phyloP scores from a whole-genome alignment of 257 asterid genomes.

The Galeopsis tetrahit region DNA sequence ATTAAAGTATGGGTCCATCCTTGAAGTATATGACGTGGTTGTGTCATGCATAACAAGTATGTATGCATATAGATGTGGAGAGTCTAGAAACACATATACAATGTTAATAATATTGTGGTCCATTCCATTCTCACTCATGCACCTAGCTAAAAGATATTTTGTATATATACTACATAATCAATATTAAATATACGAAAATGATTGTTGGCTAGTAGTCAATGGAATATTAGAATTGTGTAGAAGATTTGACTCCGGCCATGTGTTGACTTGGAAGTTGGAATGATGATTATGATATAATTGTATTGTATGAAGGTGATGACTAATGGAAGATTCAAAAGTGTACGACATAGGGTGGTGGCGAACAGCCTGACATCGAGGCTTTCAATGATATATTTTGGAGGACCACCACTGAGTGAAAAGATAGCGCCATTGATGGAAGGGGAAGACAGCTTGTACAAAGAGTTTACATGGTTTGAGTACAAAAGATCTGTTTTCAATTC shows the following conservation, averaged over 20 bases:
- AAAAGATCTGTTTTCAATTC: conserved; percentile 56
- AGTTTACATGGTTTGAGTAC: conserved; percentile 72
- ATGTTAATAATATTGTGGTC: background rate
- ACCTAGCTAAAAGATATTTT: too few species aligned
- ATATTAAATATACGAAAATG: too few species aligned
- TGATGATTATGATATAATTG: too few species aligned
- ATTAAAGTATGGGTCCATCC: too few species aligned
- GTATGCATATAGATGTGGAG: background rate
- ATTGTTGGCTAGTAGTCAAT: too few species aligned
- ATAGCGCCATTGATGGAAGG: conserved; percentile 63
- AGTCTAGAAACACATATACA: background rate
- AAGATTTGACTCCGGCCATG: too few species aligned
- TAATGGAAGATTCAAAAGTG: conserved; percentile 62
- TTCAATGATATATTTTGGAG: conserved; percentile 72
- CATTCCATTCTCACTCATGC: background rate
- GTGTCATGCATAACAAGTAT: too few species aligned
- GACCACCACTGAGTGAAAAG: conserved; percentile 69
- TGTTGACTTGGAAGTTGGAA: too few species aligned
- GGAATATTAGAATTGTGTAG: too few species aligned
- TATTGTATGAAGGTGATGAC: conserved; percentile 52
- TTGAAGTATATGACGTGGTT: too few species aligned
- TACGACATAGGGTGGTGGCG: conserved; percentile 58
- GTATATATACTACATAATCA: too few species aligned
- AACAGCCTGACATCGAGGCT: conserved; percentile 54
- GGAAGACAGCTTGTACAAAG: conserved; percentile 67